Evolutionary conservation across 768 basidiomycete genomes (phyloP).

Genomic region (Pluteus cervinus): DNA sequence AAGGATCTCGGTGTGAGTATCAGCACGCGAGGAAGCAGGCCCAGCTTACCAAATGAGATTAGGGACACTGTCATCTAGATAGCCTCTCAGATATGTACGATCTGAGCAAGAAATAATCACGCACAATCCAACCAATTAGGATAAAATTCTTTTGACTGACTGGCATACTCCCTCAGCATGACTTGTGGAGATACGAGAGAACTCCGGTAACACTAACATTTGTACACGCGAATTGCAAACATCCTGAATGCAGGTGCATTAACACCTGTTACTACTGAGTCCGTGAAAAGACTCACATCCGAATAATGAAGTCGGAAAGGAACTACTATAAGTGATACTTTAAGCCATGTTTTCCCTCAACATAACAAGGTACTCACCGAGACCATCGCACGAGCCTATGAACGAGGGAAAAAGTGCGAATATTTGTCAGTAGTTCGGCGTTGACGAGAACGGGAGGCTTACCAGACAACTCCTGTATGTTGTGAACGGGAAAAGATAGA

Average conservation of each 20-base stretch:
- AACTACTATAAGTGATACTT: too few relatives aligned
- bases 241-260: too few relatives aligned
- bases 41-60: conserved; percentile 43
- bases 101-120: too few relatives aligned
- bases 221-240: conserved; percentile 46
- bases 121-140: conserved; percentile 42
- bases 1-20: too few relatives aligned
- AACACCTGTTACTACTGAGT: too few relatives aligned
- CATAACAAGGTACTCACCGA: conserved; percentile 39
- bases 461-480: conserved; percentile 44
- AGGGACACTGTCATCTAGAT: conserved; percentile 33
- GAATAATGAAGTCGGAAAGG: conserved; percentile 43
- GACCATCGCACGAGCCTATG: conserved; percentile 45
- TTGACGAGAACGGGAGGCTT: conserved; percentile 13
- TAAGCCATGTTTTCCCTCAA: not conserved
- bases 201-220: conserved; percentile 29
- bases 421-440: not conserved
- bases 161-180: too few relatives aligned
- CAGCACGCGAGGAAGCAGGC: too few relatives aligned
- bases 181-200: not conserved
- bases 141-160: conserved; percentile 41
- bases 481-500: not conserved
- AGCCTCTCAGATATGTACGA: too few relatives aligned
- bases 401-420: not conserved
- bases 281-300: too few relatives aligned